phyloP scores from a whole-genome alignment of 192 early-diverging fungal species.

The Coemansia erecta region DNA sequence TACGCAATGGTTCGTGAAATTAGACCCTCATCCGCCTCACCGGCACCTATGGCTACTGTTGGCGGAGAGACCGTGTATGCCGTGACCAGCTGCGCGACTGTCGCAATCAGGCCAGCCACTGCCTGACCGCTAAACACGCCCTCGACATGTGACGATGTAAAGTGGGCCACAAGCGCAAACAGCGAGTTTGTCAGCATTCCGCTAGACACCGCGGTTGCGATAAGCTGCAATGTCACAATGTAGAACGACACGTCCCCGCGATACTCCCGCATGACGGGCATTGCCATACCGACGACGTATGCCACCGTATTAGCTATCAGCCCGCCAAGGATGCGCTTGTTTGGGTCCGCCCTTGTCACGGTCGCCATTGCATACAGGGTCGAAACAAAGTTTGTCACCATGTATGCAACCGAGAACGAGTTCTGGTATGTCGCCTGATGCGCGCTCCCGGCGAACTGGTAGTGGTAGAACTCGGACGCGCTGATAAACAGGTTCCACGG shows the following conservation, averaged over 20 bases:
- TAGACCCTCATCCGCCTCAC: constrained; percentile 13
- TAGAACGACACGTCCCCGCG: constrained; percentile 62
- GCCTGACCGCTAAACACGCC: constrained; percentile 69
- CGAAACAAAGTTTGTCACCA: constrained; percentile 58
- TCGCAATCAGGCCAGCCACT: constrained; percentile 65
- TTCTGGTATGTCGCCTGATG: constrained; percentile 70
- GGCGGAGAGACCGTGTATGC: constrained; percentile 42
- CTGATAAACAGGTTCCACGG: constrained; percentile 86
- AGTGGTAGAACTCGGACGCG: constrained; percentile 70
- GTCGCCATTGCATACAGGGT: constrained; percentile 55
- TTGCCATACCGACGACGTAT: constrained; percentile 52
- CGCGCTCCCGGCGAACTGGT: constrained; percentile 59
- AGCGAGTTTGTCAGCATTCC: constrained; percentile 64
- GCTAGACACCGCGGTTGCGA: constrained; percentile 58
- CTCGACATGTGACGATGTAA: constrained; percentile 66
- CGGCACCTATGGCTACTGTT: background rate
- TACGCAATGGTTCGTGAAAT: constrained; percentile 43
- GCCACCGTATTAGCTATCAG: constrained; percentile 55
- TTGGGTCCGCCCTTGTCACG: constrained; percentile 38
- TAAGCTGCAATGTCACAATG: constrained; percentile 59
- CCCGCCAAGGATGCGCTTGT: constrained; percentile 47
- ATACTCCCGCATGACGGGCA: constrained; percentile 52
- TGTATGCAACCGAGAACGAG: constrained; percentile 71
- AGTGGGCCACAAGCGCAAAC: constrained; percentile 69
- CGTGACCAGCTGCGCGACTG: constrained; percentile 63